Conservation (phyloP, 768 basidiomycete species). For the Termitomyces sp. region DNA sequence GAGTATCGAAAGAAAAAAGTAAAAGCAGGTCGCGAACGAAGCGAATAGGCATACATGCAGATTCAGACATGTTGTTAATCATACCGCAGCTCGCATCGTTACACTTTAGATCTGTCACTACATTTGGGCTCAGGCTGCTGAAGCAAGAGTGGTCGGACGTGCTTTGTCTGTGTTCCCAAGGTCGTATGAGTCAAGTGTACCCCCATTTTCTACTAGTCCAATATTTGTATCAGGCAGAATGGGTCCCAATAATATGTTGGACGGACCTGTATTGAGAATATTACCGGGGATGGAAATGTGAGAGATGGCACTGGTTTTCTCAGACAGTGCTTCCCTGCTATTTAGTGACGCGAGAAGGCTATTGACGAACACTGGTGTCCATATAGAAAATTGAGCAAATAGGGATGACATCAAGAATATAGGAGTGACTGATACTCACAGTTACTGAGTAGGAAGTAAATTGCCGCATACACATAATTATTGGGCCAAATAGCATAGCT, state of each 20-base stretch:
- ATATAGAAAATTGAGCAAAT: not conserved
- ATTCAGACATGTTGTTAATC: too few species aligned
- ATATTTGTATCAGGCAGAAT: not conserved
- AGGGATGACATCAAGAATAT: not conserved
- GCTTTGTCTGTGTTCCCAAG: not conserved
- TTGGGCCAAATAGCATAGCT: not conserved
- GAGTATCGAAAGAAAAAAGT: too few species aligned
- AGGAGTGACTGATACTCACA: not conserved
- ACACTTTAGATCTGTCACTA: too few species aligned
- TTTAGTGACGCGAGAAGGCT: constrained; percentile 20
- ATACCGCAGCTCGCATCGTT: too few species aligned
- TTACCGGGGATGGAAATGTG: not conserved
- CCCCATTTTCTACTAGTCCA: not conserved
- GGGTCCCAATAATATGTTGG: not conserved
- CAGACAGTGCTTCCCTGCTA: constrained; percentile 9
- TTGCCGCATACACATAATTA: not conserved
- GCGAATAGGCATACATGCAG: too few species aligned
- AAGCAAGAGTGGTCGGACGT: not conserved
- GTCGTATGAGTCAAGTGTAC: not conserved
- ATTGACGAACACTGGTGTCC: constrained; percentile 18
- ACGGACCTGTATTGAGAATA: not conserved
- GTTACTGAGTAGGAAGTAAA: not conserved
- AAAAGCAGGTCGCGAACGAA: too few species aligned
- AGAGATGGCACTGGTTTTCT: constrained; percentile 13
- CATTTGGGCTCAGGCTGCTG: too few species aligned